Conservation (phyloP, 1,139 yeast genomes). For the Kodamaea alishanica region DNA sequence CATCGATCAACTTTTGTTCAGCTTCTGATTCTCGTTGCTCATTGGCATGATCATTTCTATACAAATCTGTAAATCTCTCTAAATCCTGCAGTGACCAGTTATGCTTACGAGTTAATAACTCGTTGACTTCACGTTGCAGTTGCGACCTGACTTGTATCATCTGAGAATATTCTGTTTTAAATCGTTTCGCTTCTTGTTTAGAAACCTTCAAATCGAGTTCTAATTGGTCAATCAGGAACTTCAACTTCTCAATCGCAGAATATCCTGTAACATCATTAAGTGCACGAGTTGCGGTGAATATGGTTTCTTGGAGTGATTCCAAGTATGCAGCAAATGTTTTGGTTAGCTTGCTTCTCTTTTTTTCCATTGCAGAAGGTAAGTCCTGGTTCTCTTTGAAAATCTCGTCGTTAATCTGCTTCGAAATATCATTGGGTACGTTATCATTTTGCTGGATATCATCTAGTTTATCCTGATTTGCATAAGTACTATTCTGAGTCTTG, state of each 20-base stretch:
- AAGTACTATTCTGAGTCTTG: not conserved
- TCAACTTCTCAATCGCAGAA: conserved; percentile 70
- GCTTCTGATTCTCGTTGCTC: conserved; percentile 58
- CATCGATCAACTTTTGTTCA: conserved; percentile 45
- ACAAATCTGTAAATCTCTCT: conserved; percentile 78
- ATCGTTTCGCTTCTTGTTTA: conserved; percentile 45
- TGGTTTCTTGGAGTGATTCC: conserved; percentile 62
- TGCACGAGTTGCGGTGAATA: conserved; percentile 67
- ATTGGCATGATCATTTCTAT: conserved; percentile 75
- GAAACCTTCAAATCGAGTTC: conserved; percentile 48
- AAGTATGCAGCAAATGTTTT: conserved; percentile 49
- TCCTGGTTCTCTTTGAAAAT: conserved; percentile 23
- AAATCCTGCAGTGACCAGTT: conserved; percentile 76
- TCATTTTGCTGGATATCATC: not conserved
- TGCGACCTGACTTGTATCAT: conserved; percentile 65
- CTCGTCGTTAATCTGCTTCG: conserved; percentile 14
- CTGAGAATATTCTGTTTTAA: conserved; percentile 53
- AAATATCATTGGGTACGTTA: conserved; percentile 5
- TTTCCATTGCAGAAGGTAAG: conserved; percentile 33
- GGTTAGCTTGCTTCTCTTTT: conserved; percentile 16
- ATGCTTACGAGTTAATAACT: conserved; percentile 78
- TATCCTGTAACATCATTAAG: conserved; percentile 93
- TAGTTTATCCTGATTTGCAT: conserved; percentile 5
- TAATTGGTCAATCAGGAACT: conserved; percentile 52
- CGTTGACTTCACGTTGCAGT: conserved; percentile 86